A percentile compares a stretch with the other conserved stretches of the same genome.
Evolutionary conservation across 2,329 filamentous ascomycete species (phyloP).

Genomic region (Talaromyces pinophilus): DNA sequence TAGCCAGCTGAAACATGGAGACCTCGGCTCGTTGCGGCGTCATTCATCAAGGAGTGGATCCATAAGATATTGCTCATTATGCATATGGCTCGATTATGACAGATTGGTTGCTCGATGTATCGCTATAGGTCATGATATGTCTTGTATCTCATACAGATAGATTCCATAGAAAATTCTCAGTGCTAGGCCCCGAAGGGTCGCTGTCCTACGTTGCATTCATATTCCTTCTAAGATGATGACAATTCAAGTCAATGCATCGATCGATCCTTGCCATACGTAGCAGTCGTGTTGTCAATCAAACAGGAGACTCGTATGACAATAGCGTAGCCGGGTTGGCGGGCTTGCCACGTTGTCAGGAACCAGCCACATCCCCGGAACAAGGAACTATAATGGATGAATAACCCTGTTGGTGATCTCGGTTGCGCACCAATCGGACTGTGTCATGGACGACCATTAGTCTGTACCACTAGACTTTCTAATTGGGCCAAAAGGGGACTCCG

Average conservation of each 20-base stretch:
- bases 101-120: neutral
- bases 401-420: conserved; percentile 7
- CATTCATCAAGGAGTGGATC: neutral
- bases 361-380: conserved; percentile 20
- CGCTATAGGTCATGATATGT: conserved; percentile 1
- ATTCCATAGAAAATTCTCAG: neutral
- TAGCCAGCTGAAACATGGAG: conserved; percentile 1
- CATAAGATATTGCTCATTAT: neutral
- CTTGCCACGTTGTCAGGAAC: conserved; percentile 21
- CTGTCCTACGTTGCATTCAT: neutral
- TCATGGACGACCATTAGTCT: neutral
- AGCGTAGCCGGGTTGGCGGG: conserved; percentile 11
- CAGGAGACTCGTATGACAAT: neutral
- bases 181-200: neutral
- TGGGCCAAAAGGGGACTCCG: neutral
- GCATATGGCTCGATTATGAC: neutral
- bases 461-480: neutral
- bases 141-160: neutral
- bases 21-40: too few species aligned
- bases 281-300: conserved; percentile 1
- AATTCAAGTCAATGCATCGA: neutral
- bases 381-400: conserved; percentile 11
- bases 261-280: neutral
- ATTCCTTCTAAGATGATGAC: neutral
- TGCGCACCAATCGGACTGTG: conserved; percentile 6